Evolutionary conservation across 345 rosid species (phyloP), one percentile per base, ranked within the genome.

Genomic region (Abelmoschus esculentus): DNA sequence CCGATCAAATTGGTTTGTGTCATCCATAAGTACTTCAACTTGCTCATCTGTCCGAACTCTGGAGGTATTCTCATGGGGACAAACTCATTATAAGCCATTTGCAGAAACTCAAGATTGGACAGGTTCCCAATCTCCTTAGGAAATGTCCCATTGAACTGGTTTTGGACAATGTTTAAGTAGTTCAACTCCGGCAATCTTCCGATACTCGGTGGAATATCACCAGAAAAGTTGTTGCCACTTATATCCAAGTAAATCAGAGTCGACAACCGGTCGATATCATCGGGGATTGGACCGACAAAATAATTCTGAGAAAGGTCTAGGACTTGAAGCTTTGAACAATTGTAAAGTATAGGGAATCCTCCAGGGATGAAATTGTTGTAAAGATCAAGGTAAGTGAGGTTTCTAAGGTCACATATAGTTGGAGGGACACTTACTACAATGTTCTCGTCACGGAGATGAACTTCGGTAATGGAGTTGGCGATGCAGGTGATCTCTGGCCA

Each of bases 121-220:
- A 93, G 77, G 78, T 87, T 76, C 0, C 91, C 90, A 28, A 93
- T 89, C 78, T 91, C 95, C 79, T 75, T 80, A 0, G 98, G 98
- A 72, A 89, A 83, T 4, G 89, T 88, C 2, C 97, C 96, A 8
- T 86, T 70, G 86, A 85, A 91, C 63, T 76, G 72, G 54, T 84
- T 86, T 69, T 14, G 80, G 52, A 47, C 52, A 3, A 91, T 76
- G 34, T 42, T 0, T 72, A 95, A 19, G 1, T 61, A 59, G 52
- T 60, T 81, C 72, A 95, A 75, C 74, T 77, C 74, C 3, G 83
- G 13, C 13, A 95, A 52, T 22, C 72, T 69, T 26, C 90, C 91
- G 1, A 91, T 69, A 11, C 72, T 72, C 1, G 80, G 70, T 0
- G 99, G 97, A 1, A 95, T 87, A 31, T 83, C 78, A 11, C 97